These are phyloP conservation scores for Xanthoparmelia taractica DNA, from an alignment of 495 filamentous ascomycete species.

Conservation along the genomic window DNA sequence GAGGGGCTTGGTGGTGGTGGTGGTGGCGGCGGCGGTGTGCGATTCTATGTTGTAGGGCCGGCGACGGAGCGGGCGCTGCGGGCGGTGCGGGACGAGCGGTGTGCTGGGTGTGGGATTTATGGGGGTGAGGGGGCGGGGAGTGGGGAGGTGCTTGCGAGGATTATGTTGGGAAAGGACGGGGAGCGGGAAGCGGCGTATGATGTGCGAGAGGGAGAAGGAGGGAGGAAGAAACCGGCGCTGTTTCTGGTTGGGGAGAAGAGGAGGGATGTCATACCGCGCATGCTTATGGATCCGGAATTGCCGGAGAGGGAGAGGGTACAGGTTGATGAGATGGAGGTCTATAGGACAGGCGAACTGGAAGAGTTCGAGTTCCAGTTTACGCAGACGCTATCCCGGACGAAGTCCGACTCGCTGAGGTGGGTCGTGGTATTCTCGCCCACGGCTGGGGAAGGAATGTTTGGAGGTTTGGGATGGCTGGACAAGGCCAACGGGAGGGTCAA, in stretches of 20 bases:
- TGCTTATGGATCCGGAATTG: constrained; percentile 50
- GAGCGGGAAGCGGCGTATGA: constrained; percentile 14
- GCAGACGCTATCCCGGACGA: constrained; percentile 35
- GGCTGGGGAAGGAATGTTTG: constrained; percentile 74
- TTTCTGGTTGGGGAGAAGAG: constrained; percentile 85
- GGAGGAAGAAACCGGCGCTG: constrained; percentile 51
- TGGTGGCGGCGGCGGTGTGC: constrained; percentile 38
- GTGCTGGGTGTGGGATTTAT: constrained; percentile 27
- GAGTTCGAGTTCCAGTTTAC: constrained; percentile 63
- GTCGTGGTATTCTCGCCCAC: constrained; percentile 91
- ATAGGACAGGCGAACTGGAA: constrained; percentile 73
- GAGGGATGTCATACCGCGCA: constrained; percentile 79
- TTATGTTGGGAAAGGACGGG: constrained; percentile 52
- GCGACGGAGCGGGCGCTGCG: constrained; percentile 71
- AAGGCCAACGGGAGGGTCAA: constrained; percentile 39
- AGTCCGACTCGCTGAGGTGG: constrained; percentile 49
- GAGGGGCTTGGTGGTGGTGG: constrained; percentile 25
- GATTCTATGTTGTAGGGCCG: constrained; percentile 85
- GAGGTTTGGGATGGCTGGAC: constrained; percentile 52
- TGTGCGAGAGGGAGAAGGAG: constrained; percentile 35
- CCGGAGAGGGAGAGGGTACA: constrained; percentile 39
- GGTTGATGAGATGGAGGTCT: constrained; percentile 74
- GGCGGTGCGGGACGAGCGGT: constrained; percentile 45
- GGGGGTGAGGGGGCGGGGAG: constrained; percentile 69
- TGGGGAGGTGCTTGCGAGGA: constrained; percentile 65